Conservation (phyloP, 257 asterid species). For the Solanum corneliomulleri region DNA sequence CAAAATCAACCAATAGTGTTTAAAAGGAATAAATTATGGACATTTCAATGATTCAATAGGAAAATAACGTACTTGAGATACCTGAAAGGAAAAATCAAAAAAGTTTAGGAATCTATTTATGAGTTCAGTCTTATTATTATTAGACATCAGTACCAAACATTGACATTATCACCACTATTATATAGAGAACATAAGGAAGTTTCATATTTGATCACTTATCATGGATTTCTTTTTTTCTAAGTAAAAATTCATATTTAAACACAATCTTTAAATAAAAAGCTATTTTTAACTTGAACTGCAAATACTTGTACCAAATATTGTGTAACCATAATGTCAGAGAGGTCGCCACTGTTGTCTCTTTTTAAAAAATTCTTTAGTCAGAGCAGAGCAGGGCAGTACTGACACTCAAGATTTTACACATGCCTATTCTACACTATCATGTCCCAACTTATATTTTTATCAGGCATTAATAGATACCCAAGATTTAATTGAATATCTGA, state of each 20-base stretch:
- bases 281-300: not conserved
- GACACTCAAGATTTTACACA: not conserved
- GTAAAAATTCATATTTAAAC: not conserved
- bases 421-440: not conserved
- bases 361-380: not conserved
- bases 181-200: not conserved
- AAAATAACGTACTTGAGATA: no score
- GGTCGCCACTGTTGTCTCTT: not conserved
- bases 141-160: no score
- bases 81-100: no score
- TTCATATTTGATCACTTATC: not conserved
- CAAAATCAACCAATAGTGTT: no score
- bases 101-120: no score
- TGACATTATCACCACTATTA: no score
- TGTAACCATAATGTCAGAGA: not conserved
- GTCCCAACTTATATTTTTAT: not conserved
- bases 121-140: no score
- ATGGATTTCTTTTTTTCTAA: not conserved
- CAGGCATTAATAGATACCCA: no score
- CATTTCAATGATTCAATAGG: no score
- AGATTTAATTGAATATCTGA: no score
- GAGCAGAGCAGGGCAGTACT: not conserved
- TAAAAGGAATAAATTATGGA: no score
- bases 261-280: not conserved
- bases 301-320: not conserved